A percentile compares a stretch with the other conserved stretches of the same genome.
Evolutionary conservation across 352 stramenopile genomes (phyloP).

Genomic region (Pythium plurisporium): DNA sequence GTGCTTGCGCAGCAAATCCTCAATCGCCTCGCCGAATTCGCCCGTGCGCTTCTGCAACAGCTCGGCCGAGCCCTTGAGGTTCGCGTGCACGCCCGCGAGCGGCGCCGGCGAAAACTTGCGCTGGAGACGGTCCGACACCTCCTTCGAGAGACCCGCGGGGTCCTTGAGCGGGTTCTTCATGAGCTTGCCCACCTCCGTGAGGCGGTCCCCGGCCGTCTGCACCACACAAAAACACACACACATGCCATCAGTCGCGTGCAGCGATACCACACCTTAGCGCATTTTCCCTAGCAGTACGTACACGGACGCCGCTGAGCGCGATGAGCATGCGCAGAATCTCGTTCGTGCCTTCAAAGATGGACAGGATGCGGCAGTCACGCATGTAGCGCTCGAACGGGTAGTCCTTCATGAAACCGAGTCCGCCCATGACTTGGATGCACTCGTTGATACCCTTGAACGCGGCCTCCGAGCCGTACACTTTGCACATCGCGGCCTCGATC

Average conservation of each 20-base stretch:
- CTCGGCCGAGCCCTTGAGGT: slow-evolving; percentile 46
- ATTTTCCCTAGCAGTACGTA: slow-evolving; percentile 25
- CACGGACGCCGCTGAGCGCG: slow-evolving; percentile 74
- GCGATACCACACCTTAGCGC: neutral
- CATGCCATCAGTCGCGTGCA: neutral
- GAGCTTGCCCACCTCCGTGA: slow-evolving; percentile 71
- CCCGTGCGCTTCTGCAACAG: slow-evolving; percentile 63
- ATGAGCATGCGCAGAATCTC: slow-evolving; percentile 92
- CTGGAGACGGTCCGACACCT: slow-evolving; percentile 74
- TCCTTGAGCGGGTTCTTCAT: slow-evolving; percentile 82
- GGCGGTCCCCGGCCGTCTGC: slow-evolving; percentile 73
- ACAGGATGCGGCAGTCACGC: slow-evolving; percentile 88
- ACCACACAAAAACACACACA: slow-evolving; percentile 2
- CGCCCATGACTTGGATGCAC: slow-evolving; percentile 86
- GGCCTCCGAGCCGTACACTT: slow-evolving; percentile 84
- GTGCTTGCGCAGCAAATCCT: slow-evolving; percentile 79
- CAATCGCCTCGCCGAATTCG: slow-evolving; percentile 74
- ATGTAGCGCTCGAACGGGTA: slow-evolving; percentile 90
- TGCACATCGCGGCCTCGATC: slow-evolving; percentile 87
- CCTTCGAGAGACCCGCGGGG: slow-evolving; percentile 57
- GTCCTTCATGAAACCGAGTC: slow-evolving; percentile 90
- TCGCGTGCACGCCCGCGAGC: slow-evolving; percentile 69
- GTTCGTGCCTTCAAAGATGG: slow-evolving; percentile 91
- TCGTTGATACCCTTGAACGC: slow-evolving; percentile 85
- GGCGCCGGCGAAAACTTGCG: slow-evolving; percentile 71